A percentile compares a stretch with the other conserved stretches of the same genome.
phyloP scores from a whole-genome alignment of 306 rosid species.

The Luffa aegyptiaca region DNA sequence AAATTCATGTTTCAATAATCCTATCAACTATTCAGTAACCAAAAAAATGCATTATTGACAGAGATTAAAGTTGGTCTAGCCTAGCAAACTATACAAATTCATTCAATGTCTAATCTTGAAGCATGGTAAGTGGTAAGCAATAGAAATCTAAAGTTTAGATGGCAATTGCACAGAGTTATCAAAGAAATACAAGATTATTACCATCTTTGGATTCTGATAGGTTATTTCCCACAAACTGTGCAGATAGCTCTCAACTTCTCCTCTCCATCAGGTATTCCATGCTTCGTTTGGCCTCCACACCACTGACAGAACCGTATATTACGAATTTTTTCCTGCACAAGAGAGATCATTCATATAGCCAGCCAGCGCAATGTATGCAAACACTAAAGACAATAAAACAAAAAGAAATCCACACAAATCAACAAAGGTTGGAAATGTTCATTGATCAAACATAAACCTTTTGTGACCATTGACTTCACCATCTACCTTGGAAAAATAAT shows the following conservation, averaged over 20 bases:
- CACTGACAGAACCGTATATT: slow-evolving; percentile 63
- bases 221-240: slow-evolving; percentile 69
- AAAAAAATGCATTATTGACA: background rate
- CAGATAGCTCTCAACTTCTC: slow-evolving; percentile 73
- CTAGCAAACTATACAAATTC: background rate
- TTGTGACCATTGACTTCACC: background rate
- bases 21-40: background rate
- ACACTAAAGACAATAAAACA: background rate
- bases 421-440: background rate
- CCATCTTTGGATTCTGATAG: slow-evolving; percentile 96
- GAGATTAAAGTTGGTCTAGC: background rate
- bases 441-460: background rate
- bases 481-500: background rate
- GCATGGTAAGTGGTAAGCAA: background rate
- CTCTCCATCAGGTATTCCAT: slow-evolving; percentile 69
- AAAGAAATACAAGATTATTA: slow-evolving; percentile 18
- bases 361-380: background rate
- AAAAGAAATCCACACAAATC: background rate
- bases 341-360: background rate
- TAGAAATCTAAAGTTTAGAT: background rate
- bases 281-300: slow-evolving; percentile 75
- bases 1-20: background rate
- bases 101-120: background rate
- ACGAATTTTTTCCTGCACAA: slow-evolving; percentile 42
- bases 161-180: background rate